A percentile compares a stretch with the other conserved stretches of the same genome.
Evolutionary conservation across 768 basidiomycete genomes (phyloP).

Genomic region (Termitomyces sp.): DNA sequence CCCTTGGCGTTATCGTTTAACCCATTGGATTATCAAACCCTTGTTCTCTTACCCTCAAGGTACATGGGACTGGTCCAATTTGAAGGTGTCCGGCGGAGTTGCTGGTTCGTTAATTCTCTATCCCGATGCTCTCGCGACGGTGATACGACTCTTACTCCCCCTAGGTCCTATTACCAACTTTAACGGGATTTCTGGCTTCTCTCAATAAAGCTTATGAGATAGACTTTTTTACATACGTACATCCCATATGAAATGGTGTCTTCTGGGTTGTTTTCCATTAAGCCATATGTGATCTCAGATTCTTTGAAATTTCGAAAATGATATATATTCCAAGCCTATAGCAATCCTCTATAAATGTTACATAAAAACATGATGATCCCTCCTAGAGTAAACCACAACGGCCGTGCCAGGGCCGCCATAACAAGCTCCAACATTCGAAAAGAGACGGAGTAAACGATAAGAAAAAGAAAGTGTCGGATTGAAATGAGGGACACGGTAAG

Average conservation of each 20-base stretch:
- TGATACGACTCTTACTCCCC: neutral
- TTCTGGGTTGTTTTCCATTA: neutral
- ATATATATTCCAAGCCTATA: constrained; percentile 26
- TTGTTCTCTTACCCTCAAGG: constrained; percentile 23
- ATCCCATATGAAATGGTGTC: neutral
- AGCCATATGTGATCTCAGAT: neutral
- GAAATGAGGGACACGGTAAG: constrained; percentile 20
- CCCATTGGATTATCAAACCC: neutral
- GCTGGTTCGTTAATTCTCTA: constrained; percentile 22
- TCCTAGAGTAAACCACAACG: constrained; percentile 28
- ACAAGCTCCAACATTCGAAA: neutral
- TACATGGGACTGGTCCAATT: constrained; percentile 47
- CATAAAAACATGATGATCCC: constrained; percentile 30
- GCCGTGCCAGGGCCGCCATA: constrained; percentile 30
- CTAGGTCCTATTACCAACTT: constrained; percentile 36
- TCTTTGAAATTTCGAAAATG: neutral
- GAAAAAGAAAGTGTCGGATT: constrained; percentile 25
- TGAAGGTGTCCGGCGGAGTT: constrained; percentile 42
- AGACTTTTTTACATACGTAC: neutral
- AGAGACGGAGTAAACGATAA: constrained; percentile 14
- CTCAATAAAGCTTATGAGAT: constrained; percentile 5
- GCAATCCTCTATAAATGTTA: constrained; percentile 43
- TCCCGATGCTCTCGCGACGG: neutral
- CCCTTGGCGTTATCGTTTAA: neutral
- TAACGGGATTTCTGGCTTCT: constrained; percentile 28